Conservation (phyloP, 768 basidiomycete species). For the Termitomyces sp. region DNA sequence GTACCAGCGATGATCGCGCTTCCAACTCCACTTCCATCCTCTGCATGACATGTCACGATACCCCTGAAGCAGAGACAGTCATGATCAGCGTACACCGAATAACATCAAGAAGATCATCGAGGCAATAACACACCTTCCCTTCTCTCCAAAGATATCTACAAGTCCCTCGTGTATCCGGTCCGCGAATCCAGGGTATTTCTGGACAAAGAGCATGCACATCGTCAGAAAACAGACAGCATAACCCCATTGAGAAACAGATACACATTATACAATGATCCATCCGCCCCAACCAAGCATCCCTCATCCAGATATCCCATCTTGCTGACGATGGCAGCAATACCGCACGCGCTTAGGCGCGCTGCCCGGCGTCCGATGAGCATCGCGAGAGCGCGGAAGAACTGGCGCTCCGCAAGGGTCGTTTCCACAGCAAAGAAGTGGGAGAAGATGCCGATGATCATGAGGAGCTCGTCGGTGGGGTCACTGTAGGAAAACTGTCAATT, state of each 20-base stretch:
- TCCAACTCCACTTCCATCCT: slow-evolving; percentile 92
- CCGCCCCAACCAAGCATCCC: slow-evolving; percentile 85
- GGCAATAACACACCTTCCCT: slow-evolving; percentile 65
- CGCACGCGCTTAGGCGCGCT: slow-evolving; percentile 88
- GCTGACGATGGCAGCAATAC: slow-evolving; percentile 93
- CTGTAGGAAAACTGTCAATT: slow-evolving; percentile 31
- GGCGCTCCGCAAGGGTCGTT: slow-evolving; percentile 93
- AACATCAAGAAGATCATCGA: background rate
- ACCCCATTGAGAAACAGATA: slow-evolving; percentile 20
- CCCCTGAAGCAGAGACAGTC: slow-evolving; percentile 34
- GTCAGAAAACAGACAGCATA: background rate
- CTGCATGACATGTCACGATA: slow-evolving; percentile 79
- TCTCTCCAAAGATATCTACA: slow-evolving; percentile 93
- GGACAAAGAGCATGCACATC: background rate
- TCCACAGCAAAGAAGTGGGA: slow-evolving; percentile 95
- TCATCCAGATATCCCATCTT: slow-evolving; percentile 94
- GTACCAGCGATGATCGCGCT: slow-evolving; percentile 87
- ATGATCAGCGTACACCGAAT: background rate
- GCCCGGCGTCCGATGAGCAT: slow-evolving; percentile 87
- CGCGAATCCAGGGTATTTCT: slow-evolving; percentile 98
- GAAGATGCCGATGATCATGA: slow-evolving; percentile 97
- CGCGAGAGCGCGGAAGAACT: slow-evolving; percentile 95
- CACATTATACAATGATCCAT: slow-evolving; percentile 95
- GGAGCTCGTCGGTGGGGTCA: slow-evolving; percentile 93
- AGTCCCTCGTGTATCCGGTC: slow-evolving; percentile 92